These are phyloP conservation scores for Carex kokanica DNA, from an alignment of 176 grass and related monocot genomes.

Conservation along the genomic window DNA sequence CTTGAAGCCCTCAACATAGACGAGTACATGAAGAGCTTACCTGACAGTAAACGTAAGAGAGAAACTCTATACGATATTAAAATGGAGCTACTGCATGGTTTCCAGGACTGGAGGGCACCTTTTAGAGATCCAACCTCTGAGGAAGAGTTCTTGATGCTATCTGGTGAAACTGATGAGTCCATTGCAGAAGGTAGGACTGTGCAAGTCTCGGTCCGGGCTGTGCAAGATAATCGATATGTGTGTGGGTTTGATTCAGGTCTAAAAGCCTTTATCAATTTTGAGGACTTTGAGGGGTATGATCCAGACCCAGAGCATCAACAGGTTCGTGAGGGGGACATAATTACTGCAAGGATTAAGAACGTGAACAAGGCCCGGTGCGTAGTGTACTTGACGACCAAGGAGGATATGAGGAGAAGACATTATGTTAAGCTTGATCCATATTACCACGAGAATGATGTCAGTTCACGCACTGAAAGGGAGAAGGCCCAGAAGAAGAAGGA, in stretches of 20 bases:
- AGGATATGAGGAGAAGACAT: slow-evolving; percentile 55
- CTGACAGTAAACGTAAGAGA: slow-evolving; percentile 47
- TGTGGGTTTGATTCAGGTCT: slow-evolving; percentile 95
- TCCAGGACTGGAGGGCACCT: slow-evolving; percentile 54
- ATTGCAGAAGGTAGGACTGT: slow-evolving; percentile 97
- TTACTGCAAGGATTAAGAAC: slow-evolving; percentile 80
- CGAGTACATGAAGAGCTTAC: slow-evolving; percentile 64
- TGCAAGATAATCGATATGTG: slow-evolving; percentile 76
- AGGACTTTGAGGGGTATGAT: slow-evolving; percentile 68
- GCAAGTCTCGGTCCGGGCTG: slow-evolving; percentile 71
- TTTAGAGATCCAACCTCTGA: slow-evolving; percentile 68
- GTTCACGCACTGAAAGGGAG: slow-evolving; percentile 45
- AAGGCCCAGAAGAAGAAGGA: slow-evolving; percentile 76
- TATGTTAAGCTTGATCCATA: slow-evolving; percentile 63
- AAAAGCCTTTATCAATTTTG: slow-evolving; percentile 74
- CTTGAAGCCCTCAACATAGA: slow-evolving; percentile 40
- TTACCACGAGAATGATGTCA: slow-evolving; percentile 49
- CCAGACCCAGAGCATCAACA: slow-evolving; percentile 48
- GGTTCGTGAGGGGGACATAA: slow-evolving; percentile 78
- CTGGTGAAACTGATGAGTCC: slow-evolving; percentile 89
- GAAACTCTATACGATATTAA: slow-evolving; percentile 59
- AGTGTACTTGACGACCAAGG: slow-evolving; percentile 76
- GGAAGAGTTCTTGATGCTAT: slow-evolving; percentile 92
- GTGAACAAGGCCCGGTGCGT: slow-evolving; percentile 78
- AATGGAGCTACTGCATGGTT: slow-evolving; percentile 54